phyloP scores from a whole-genome alignment of 371 early-diverging fungal genomes.

The Globomyces sp. region DNA sequence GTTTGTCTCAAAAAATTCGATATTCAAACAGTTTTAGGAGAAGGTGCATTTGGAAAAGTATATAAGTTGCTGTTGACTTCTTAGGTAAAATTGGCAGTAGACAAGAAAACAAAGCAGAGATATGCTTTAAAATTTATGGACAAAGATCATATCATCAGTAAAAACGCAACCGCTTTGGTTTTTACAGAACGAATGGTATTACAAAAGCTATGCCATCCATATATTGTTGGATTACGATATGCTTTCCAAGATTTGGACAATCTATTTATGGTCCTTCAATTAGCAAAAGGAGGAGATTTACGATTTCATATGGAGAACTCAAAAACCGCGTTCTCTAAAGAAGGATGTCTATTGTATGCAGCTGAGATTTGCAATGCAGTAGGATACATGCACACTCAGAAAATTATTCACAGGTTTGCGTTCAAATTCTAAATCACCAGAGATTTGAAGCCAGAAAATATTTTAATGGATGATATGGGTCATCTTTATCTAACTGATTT shows the following conservation, averaged over 20 bases:
- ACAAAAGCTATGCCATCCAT: conserved; percentile 47
- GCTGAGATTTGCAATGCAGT: conserved; percentile 74
- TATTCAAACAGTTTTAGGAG: conserved; percentile 43
- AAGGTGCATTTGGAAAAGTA: conserved; percentile 53
- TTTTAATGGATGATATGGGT: conserved; percentile 54
- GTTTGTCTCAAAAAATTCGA: conserved; percentile 22
- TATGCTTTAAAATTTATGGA: conserved; percentile 58
- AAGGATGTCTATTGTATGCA: conserved; percentile 69
- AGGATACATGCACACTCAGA: conserved; percentile 68
- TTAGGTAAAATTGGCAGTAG: conserved; percentile 42
- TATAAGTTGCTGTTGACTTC: background rate
- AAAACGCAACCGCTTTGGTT: conserved; percentile 50
- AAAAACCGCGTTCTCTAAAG: conserved; percentile 43
- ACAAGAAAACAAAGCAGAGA: conserved; percentile 38
- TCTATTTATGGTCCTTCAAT: conserved; percentile 52
- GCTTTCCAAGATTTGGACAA: conserved; percentile 59
- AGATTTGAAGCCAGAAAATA: conserved; percentile 51
- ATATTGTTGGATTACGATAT: conserved; percentile 54
- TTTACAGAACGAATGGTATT: conserved; percentile 50
- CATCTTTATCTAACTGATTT: conserved; percentile 67
- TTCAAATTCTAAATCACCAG: background rate
- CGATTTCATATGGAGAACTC: conserved; percentile 43
- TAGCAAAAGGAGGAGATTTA: conserved; percentile 56
- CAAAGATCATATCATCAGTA: conserved; percentile 50
- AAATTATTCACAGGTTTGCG: conserved; percentile 67